Conservation (phyloP, 495 filamentous ascomycete species). For the Cladorrhinum samala region DNA sequence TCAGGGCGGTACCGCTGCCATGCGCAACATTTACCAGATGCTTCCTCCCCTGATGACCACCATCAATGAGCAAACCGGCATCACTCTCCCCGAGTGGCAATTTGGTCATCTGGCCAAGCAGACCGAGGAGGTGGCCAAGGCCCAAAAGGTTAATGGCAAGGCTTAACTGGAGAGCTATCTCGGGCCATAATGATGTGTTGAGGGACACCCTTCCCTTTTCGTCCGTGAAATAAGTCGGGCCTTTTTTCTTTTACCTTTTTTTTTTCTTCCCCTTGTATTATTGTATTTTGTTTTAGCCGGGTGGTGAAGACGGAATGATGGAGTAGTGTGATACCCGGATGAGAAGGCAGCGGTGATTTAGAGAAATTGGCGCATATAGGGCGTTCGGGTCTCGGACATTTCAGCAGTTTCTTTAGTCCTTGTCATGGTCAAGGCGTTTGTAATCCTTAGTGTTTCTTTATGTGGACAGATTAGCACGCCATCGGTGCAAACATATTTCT, state of each 20-base stretch:
- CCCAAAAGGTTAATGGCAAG: conserved; percentile 15
- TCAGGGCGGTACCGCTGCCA: conserved; percentile 31
- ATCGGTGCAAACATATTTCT: no score
- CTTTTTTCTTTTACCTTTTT: not conserved
- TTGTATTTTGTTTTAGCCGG: no score
- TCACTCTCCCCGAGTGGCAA: conserved; percentile 66
- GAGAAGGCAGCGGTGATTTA: no score
- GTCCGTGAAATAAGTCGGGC: not conserved
- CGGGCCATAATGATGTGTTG: not conserved
- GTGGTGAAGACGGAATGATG: no score
- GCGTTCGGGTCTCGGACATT: no score
- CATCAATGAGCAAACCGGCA: conserved; percentile 80
- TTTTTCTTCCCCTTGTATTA: not conserved
- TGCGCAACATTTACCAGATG: conserved; percentile 62
- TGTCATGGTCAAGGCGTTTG: no score
- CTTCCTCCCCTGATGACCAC: conserved; percentile 73
- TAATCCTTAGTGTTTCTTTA: no score
- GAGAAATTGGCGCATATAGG: no score
- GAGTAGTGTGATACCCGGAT: no score
- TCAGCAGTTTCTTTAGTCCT: no score
- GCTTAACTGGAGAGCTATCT: conserved; percentile 1
- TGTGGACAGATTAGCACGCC: no score
- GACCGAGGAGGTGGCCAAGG: conserved; percentile 22
- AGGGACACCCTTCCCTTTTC: not conserved
- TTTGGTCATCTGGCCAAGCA: conserved; percentile 41